Evolutionary conservation across 768 basidiomycete genomes (phyloP).

Genomic region (Lentinula edodes): DNA sequence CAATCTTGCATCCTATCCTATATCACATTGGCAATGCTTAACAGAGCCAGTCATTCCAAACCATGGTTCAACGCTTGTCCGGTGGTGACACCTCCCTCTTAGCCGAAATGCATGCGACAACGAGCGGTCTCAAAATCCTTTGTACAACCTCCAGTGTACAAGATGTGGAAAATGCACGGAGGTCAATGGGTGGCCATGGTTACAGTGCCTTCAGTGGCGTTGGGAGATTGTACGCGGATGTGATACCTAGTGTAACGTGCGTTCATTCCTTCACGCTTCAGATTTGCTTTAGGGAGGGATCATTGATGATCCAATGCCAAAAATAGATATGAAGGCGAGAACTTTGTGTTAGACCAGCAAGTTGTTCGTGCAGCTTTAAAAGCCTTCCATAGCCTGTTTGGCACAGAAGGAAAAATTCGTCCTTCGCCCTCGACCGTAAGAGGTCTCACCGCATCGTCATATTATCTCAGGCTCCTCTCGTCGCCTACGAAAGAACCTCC

Average conservation of each 20-base stretch:
- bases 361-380: constrained; percentile 70
- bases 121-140: constrained; percentile 64
- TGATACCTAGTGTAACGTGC: constrained; percentile 60
- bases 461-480: constrained; percentile 52
- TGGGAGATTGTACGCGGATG: constrained; percentile 59
- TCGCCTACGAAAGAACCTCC: constrained; percentile 14
- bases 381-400: constrained; percentile 32
- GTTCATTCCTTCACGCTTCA: constrained; percentile 14
- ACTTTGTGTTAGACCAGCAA: constrained; percentile 71
- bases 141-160: constrained; percentile 45
- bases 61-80: constrained; percentile 42
- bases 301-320: neutral
- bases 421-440: neutral
- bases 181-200: constrained; percentile 75
- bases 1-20: constrained; percentile 25
- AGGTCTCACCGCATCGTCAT: constrained; percentile 40
- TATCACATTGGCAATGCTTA: neutral
- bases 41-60: constrained; percentile 46
- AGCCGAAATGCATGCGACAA: constrained; percentile 67
- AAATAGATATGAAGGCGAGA: constrained; percentile 70
- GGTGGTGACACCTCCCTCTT: constrained; percentile 56
- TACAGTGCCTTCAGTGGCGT: constrained; percentile 66
- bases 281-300: neutral
- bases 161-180: constrained; percentile 60
- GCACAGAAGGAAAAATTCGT: neutral